These are phyloP conservation scores for Colletotrichum endophyticum DNA, from an alignment of 2,329 filamentous ascomycete species.

Conservation along the genomic window DNA sequence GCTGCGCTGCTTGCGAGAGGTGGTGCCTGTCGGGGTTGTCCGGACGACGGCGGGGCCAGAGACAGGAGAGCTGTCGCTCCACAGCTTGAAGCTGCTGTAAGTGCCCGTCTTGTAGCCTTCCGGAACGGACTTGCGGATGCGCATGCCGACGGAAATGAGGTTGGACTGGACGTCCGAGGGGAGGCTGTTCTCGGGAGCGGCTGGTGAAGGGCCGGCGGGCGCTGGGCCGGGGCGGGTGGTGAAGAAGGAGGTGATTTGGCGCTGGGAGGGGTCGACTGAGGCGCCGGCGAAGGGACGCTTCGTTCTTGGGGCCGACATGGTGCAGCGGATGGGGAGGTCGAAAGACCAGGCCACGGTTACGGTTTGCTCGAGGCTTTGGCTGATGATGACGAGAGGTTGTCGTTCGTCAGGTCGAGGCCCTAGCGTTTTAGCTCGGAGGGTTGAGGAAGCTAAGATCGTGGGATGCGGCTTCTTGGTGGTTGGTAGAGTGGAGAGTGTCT, in stretches of 20 bases:
- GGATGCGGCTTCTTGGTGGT: neutral
- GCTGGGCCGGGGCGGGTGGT: constrained; percentile 22
- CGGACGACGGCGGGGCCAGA: constrained; percentile 15
- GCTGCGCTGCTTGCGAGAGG: constrained; percentile 18
- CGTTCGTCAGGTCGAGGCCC: neutral
- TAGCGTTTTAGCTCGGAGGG: neutral
- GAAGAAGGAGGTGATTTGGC: constrained; percentile 71
- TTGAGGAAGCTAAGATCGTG: neutral
- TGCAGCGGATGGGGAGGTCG: neutral
- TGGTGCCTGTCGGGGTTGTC: constrained; percentile 22
- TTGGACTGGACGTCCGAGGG: constrained; percentile 76
- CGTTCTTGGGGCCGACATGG: constrained; percentile 58
- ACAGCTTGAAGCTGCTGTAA: constrained; percentile 56
- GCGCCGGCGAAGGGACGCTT: constrained; percentile 69
- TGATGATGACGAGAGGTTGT: neutral
- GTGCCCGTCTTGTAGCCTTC: constrained; percentile 88
- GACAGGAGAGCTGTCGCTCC: constrained; percentile 38
- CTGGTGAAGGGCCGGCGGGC: constrained; percentile 20
- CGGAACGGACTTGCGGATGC: constrained; percentile 88
- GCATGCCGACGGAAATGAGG: constrained; percentile 92
- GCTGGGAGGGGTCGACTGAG: constrained; percentile 61
- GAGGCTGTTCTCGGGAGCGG: constrained; percentile 50
- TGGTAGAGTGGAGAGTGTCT: constrained; percentile 22
- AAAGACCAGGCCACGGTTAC: neutral
- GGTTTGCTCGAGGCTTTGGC: neutral